Percentiles rank a stretch among this genome's conserved stretches.
These are phyloP conservation scores for Malus orientalis DNA, from an alignment of 306 rosid genomes.

Conservation along the genomic window DNA sequence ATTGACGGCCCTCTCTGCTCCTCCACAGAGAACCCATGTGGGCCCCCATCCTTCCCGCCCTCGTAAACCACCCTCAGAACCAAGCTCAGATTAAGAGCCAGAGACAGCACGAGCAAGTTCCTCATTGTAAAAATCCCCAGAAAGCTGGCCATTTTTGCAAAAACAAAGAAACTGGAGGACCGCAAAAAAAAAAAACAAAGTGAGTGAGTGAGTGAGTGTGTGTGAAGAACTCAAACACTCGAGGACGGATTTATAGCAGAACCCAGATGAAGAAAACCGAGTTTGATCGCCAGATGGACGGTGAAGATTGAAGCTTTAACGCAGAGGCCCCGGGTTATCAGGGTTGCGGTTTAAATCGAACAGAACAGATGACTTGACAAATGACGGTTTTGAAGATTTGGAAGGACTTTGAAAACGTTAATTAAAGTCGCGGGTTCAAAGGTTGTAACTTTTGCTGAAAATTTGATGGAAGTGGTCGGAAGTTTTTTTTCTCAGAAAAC, in stretches of 20 bases:
- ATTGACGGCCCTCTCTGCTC: conserved; percentile 14
- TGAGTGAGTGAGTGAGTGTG: not conserved
- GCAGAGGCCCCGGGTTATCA: not conserved
- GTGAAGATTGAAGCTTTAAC: not conserved
- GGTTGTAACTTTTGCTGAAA: not conserved
- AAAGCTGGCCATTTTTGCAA: conserved; percentile 27
- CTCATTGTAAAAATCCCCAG: conserved; percentile 24
- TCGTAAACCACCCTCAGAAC: conserved; percentile 31
- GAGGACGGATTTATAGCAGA: not conserved
- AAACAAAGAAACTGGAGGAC: not conserved
- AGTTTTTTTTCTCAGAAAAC: conserved; percentile 29
- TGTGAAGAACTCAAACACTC: conserved; percentile 5
- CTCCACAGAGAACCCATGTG: not conserved
- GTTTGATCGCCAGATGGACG: conserved; percentile 9
- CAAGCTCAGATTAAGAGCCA: conserved; percentile 63
- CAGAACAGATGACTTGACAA: not conserved
- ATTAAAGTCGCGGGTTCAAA: not conserved
- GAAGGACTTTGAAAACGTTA: not conserved
- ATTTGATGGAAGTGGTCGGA: not conserved
- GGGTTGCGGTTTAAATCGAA: not conserved
- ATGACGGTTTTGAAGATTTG: not conserved
- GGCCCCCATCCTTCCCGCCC: conserved; percentile 14
- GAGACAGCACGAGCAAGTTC: conserved; percentile 50
- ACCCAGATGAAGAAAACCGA: not conserved
- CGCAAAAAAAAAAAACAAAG: not conserved